phyloP scores from a whole-genome alignment of 2,329 filamentous ascomycete species.

The Colletotrichum zoysiae region DNA sequence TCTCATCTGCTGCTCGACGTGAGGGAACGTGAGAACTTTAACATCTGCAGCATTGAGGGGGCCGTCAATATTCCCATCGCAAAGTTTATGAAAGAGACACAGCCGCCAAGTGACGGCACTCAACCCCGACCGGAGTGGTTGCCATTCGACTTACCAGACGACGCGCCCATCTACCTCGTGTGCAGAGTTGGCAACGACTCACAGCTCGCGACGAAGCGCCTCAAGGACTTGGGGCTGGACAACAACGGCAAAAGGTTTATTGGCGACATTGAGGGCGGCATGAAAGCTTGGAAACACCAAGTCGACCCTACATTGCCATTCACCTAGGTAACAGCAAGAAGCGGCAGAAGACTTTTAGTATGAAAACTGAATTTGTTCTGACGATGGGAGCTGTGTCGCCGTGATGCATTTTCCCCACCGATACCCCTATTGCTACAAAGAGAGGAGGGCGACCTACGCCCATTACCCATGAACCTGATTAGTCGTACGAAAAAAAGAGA shows the following conservation, averaged over 20 bases:
- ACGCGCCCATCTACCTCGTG: constrained; percentile 75
- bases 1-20: constrained; percentile 81
- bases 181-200: constrained; percentile 85
- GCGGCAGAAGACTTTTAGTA: not conserved
- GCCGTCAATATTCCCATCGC: constrained; percentile 77
- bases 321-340: constrained; percentile 51
- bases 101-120: constrained; percentile 38
- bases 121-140: constrained; percentile 53
- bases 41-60: constrained; percentile 80
- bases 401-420: constrained; percentile 43
- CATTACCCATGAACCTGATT: constrained; percentile 36
- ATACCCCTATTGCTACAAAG: constrained; percentile 34
- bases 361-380: constrained; percentile 43
- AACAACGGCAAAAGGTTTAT: constrained; percentile 68
- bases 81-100: constrained; percentile 68
- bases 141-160: constrained; percentile 52
- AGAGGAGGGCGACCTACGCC: constrained; percentile 34
- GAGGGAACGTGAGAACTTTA: constrained; percentile 85
- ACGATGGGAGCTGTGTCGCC: constrained; percentile 46
- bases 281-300: constrained; percentile 77
- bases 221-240: constrained; percentile 72
- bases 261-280: constrained; percentile 78
- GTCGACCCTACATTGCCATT: constrained; percentile 72
- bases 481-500: constrained; percentile 31
- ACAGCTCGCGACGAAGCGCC: constrained; percentile 74